A percentile compares a stretch with the other conserved stretches of the same genome.
These are phyloP conservation scores for Cladosporium sphaerospermum DNA, from an alignment of 2,329 filamentous ascomycete species.

Conservation along the genomic window DNA sequence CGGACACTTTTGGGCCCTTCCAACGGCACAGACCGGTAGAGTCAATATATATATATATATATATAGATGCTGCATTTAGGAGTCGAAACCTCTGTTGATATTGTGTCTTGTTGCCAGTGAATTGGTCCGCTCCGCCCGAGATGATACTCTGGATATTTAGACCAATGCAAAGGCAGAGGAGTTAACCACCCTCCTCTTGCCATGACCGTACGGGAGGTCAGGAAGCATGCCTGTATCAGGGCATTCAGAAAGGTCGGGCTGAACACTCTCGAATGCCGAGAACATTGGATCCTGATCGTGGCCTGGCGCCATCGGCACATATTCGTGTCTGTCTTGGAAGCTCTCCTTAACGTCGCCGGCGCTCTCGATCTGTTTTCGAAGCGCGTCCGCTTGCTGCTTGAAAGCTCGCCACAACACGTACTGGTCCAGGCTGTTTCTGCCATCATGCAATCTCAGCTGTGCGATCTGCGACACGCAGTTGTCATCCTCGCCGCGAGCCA, in stretches of 20 bases:
- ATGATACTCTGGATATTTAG: background rate
- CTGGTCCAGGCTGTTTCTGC: constrained; percentile 37
- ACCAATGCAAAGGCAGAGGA: constrained; percentile 5
- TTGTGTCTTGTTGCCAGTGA: too few relatives aligned
- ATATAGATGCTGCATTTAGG: too few relatives aligned
- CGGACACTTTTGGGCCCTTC: too few relatives aligned
- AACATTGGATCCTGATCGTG: too few relatives aligned
- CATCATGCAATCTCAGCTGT: background rate
- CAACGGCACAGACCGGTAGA: too few relatives aligned
- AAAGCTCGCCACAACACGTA: constrained; percentile 56
- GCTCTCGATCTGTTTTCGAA: constrained; percentile 52
- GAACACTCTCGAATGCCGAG: too few relatives aligned
- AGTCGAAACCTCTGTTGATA: too few relatives aligned
- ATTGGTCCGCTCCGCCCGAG: too few relatives aligned
- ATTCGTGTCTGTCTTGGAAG: too few relatives aligned
- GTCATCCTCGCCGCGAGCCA: constrained; percentile 38
- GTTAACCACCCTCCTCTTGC: constrained; percentile 1
- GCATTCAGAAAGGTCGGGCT: too few relatives aligned
- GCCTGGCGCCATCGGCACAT: too few relatives aligned
- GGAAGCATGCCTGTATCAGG: background rate
- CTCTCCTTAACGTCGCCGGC: background rate
- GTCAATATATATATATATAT: too few relatives aligned
- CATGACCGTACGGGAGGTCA: background rate
- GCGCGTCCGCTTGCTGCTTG: constrained; percentile 54
- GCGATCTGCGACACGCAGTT: constrained; percentile 15